phyloP scores from a whole-genome alignment of 2,329 filamentous ascomycete genomes.

The Byssochlamys sp. region DNA sequence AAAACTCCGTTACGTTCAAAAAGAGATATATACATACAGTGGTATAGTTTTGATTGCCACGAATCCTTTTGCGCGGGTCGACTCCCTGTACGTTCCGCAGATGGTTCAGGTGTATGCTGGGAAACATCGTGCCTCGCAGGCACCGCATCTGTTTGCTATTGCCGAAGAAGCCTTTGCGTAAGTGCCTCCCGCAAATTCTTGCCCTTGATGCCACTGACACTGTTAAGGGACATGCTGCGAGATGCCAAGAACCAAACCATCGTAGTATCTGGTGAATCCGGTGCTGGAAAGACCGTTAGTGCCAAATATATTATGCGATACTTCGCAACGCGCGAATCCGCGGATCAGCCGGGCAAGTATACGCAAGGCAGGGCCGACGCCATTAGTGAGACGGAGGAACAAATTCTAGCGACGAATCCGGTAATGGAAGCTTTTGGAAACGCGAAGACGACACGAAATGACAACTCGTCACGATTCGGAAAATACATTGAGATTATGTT shows the following conservation, averaged over 20 bases:
- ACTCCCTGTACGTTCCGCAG: constrained; percentile 94
- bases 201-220: constrained; percentile 28
- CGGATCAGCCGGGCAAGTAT: constrained; percentile 71
- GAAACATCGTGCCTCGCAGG: constrained; percentile 90
- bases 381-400: constrained; percentile 97
- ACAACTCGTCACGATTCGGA: constrained; percentile 96
- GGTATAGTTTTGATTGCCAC: constrained; percentile 97
- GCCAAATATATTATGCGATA: constrained; percentile 99
- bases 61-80: constrained; percentile 93
- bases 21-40: constrained; percentile 99
- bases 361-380: constrained; percentile 63
- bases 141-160: constrained; percentile 95
- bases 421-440: constrained; percentile 99
- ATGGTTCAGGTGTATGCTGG: constrained; percentile 99
- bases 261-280: constrained; percentile 97
- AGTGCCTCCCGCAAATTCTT: constrained; percentile 20
- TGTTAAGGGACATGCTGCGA: constrained; percentile 78
- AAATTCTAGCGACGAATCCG: constrained; percentile 93
- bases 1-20: constrained; percentile 89
- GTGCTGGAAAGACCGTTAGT: constrained; percentile 96
- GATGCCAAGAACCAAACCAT: constrained; percentile 95
- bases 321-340: constrained; percentile 92
- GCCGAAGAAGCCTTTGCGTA: constrained; percentile 97
- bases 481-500: constrained; percentile 99
- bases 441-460: constrained; percentile 97